Evolutionary conservation across 2,329 filamentous ascomycete genomes (phyloP).

Genomic region (Hypoxylon sp.): DNA sequence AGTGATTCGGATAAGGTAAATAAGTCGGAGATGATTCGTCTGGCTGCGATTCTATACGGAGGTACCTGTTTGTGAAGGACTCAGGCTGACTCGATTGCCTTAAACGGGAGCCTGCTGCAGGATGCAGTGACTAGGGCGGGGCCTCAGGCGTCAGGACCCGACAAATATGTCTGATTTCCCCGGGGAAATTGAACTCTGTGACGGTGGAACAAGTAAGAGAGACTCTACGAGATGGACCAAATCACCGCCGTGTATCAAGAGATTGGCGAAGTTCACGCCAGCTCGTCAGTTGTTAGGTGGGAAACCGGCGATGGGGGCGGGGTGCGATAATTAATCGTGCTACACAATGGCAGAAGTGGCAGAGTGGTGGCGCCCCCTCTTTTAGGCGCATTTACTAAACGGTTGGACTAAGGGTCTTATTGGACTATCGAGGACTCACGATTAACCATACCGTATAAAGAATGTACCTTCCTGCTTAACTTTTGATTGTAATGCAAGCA

Average conservation of each 20-base stretch:
- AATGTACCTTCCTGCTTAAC: constrained; percentile 4
- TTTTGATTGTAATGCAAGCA: constrained; percentile 8
- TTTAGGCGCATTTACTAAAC: constrained; percentile 27
- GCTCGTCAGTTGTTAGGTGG: constrained; percentile 14
- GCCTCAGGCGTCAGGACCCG: not conserved
- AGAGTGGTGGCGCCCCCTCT: constrained; percentile 12
- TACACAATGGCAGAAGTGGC: constrained; percentile 4
- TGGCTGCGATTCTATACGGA: constrained; percentile 21
- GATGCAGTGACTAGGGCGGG: constrained; percentile 22
- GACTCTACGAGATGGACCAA: constrained; percentile 17
- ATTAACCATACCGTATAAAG: constrained; percentile 2
- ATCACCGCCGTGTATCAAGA: constrained; percentile 12
- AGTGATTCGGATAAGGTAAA: constrained; percentile 25
- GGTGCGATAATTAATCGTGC: constrained; percentile 41
- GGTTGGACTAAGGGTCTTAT: constrained; percentile 1
- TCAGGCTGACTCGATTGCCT: constrained; percentile 26
- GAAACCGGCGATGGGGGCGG: constrained; percentile 23
- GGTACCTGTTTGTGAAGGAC: constrained; percentile 20
- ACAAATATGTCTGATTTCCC: constrained; percentile 11
- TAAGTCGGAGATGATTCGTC: constrained; percentile 15
- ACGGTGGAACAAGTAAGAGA: constrained; percentile 17
- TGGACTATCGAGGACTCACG: constrained; percentile 21
- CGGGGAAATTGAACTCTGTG: constrained; percentile 6
- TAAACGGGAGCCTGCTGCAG: constrained; percentile 23
- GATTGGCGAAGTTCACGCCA: constrained; percentile 14